Percentiles rank a stretch among this genome's conserved stretches.
phyloP scores from a whole-genome alignment of 176 grass and related monocot species.

The Oropetium thomaeum region DNA sequence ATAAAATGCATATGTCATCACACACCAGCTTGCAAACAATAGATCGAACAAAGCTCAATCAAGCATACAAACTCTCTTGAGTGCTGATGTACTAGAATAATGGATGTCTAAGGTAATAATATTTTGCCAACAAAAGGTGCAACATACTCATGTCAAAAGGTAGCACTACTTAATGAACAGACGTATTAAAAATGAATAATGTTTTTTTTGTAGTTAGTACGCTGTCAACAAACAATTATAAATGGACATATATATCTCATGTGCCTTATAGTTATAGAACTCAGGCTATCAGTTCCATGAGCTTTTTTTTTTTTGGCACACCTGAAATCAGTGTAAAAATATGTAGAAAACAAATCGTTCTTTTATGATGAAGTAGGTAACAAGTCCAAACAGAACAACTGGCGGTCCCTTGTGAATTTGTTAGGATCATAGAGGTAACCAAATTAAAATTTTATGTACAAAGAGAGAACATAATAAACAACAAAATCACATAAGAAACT shows the following conservation, averaged over 20 bases:
- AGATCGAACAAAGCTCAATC: background rate
- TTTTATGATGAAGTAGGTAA: constrained; percentile 4
- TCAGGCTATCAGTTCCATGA: background rate
- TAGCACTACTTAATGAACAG: background rate
- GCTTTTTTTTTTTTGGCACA: background rate
- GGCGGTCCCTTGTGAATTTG: background rate
- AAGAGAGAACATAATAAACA: constrained; percentile 9
- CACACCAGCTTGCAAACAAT: background rate
- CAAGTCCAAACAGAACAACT: constrained; percentile 9
- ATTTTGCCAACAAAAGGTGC: background rate
- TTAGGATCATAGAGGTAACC: background rate
- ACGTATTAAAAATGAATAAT: background rate
- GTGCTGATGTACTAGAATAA: background rate
- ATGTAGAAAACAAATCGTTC: background rate
- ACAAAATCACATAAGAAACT: constrained; percentile 1
- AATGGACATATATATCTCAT: background rate
- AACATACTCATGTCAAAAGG: constrained; percentile 1
- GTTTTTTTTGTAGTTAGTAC: background rate
- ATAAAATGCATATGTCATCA: background rate
- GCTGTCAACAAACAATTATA: background rate
- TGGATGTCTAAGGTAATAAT: background rate
- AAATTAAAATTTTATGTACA: constrained; percentile 9
- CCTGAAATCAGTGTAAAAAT: background rate
- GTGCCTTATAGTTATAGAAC: background rate
- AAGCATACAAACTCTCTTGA: background rate